A percentile compares a stretch with the other conserved stretches of the same genome.
Evolutionary conservation across 257 asterid species (phyloP).

Genomic region (Ligustrum vulgare): DNA sequence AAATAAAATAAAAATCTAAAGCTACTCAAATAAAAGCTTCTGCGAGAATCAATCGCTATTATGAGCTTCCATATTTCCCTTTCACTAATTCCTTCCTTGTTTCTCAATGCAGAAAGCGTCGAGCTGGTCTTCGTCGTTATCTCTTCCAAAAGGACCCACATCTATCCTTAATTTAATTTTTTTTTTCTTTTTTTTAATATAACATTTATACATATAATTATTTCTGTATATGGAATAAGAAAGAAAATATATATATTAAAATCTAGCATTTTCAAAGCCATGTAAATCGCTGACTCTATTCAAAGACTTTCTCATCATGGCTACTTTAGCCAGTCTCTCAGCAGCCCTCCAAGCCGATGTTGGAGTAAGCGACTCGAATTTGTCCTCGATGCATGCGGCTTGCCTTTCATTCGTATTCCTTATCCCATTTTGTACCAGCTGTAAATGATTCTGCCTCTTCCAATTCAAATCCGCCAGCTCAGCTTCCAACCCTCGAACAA

Average conservation of each 20-base stretch:
- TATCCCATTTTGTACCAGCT: constrained; percentile 29
- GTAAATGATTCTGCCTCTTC: constrained; percentile 41
- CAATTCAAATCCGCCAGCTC: constrained; percentile 62
- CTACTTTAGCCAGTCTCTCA: constrained; percentile 92
- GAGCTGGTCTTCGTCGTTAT: constrained; percentile 32
- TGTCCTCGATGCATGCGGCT: constrained; percentile 32
- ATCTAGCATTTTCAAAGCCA: constrained; percentile 97
- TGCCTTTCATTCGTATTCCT: constrained; percentile 30
- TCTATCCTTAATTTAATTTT: neutral
- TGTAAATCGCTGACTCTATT: constrained; percentile 95
- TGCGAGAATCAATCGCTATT: constrained; percentile 38
- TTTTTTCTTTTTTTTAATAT: constrained; percentile 1
- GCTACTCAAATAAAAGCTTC: constrained; percentile 22
- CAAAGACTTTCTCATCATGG: constrained; percentile 89
- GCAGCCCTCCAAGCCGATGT: constrained; percentile 99
- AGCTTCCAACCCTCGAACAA: constrained; percentile 70
- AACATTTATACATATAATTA: constrained; percentile 31
- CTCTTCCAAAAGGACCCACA: constrained; percentile 17
- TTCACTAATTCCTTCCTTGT: constrained; percentile 12
- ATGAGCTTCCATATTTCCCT: constrained; percentile 35
- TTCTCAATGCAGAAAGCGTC: constrained; percentile 50
- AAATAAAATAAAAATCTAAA: constrained; percentile 10
- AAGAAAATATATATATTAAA: constrained; percentile 34
- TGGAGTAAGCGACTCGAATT: constrained; percentile 87
- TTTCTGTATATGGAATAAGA: neutral